Base-by-base conservation (phyloP, 805 yeast genomes). In the Suhomyces sp. region DNA sequence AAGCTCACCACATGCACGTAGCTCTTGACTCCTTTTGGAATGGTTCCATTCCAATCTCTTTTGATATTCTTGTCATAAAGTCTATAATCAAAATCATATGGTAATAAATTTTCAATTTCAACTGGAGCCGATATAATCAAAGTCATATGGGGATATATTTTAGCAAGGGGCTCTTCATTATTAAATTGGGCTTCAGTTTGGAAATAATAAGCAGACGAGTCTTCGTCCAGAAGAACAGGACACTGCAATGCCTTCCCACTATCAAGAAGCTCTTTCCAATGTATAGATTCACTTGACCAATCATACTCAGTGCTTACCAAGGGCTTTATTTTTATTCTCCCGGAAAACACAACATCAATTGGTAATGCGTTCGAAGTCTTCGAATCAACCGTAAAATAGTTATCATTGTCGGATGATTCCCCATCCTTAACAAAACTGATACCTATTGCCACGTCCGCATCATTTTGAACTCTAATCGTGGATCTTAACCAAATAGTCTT, bases 71-170 rank as follows among this genome's bases (percentile, higher is more conserved):
- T 85, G 54, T 88, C 93, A 56, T 83, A 84, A 10, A 93, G 68
- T 38, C 83, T 68, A 60, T 83, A 88, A 13, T 76, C 69, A 28
- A 91, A 59, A 48, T 86, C 95, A 53, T 74, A 84, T 0, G 99
- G 98, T 32, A 95, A 57, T 33, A 88, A 64, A 51, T 93, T 93
- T 46, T 85, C 88, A 39, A 93, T 69, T 47, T 85, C 86, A 29
- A 93, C 60, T 0, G 98, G 98, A 0, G 98, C 87, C 0, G 93
- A 79, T 5, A 93, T 62, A 4, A 79, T 72, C 16, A 93, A 62
- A 6, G 69, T 73, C 85, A 91, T 74, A 49, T 86, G 93, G 0
- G 98, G 98, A 51, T 87, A 95, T 1, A 85, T 72, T 39, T 72
- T 68, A 0, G 85, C 74, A 17, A 88, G 62, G 0, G 88, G 88